These are phyloP conservation scores for Elsinoe ampelina DNA, from an alignment of 2,329 filamentous ascomycete species.

Conservation along the genomic window DNA sequence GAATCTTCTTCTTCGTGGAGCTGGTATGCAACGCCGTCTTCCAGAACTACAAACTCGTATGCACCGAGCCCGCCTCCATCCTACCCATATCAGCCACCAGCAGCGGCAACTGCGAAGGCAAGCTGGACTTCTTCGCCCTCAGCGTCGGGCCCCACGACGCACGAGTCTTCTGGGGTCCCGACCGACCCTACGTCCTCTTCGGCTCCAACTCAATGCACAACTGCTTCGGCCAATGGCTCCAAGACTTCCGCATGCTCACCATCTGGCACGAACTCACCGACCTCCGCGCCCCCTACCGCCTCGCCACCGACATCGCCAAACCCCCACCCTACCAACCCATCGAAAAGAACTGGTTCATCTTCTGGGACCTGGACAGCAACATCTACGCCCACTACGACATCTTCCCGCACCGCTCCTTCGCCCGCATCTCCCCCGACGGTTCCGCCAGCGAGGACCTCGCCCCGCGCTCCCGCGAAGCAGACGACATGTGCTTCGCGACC, in stretches of 20 bases:
- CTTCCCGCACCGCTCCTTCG: constrained; percentile 41
- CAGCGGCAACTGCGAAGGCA: constrained; percentile 37
- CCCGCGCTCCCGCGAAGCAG: constrained; percentile 27
- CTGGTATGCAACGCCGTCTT: constrained; percentile 45
- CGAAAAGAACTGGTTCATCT: constrained; percentile 56
- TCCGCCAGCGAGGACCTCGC: constrained; percentile 41
- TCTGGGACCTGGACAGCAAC: constrained; percentile 44
- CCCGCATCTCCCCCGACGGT: constrained; percentile 38
- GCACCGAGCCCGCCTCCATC: constrained; percentile 32
- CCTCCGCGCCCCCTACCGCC: constrained; percentile 36
- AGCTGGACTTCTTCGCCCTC: constrained; percentile 35
- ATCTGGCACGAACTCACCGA: constrained; percentile 26
- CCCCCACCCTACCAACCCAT: constrained; percentile 37
- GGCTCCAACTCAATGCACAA: constrained; percentile 47
- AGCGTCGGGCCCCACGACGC: constrained; percentile 50
- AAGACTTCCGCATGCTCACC: constrained; percentile 44
- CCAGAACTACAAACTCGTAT: constrained; percentile 33
- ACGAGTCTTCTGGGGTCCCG: constrained; percentile 47
- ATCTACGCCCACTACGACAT: constrained; percentile 48
- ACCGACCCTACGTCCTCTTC: constrained; percentile 42
- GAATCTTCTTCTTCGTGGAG: constrained; percentile 27
- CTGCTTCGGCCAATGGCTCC: constrained; percentile 50
- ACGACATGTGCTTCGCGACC: constrained; percentile 39
- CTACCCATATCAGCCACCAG: constrained; percentile 42
- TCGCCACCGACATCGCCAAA: constrained; percentile 44